Evolutionary conservation across 1,139 yeast genomes (phyloP).

Genomic region (Yamadazyma triangularis): DNA sequence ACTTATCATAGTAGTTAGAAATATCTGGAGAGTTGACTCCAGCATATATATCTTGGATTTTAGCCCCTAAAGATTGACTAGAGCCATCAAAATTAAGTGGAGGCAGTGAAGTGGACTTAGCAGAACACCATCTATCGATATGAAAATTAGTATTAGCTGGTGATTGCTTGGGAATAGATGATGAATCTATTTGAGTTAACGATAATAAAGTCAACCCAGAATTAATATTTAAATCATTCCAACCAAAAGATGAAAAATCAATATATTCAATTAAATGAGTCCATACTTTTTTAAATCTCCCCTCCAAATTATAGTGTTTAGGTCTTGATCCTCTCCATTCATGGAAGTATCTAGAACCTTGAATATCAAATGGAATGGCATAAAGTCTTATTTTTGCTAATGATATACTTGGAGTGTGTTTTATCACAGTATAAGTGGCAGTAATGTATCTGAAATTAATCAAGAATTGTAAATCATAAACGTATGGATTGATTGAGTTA

Average conservation of each 20-base stretch:
- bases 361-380: constrained; percentile 43
- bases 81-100: background rate
- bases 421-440: constrained; percentile 38
- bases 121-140: constrained; percentile 25
- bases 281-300: constrained; percentile 26
- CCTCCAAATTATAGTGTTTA: constrained; percentile 17
- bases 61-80: constrained; percentile 12
- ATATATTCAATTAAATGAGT: constrained; percentile 15
- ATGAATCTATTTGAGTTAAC: background rate
- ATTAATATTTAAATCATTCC: constrained; percentile 6
- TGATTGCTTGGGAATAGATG: background rate
- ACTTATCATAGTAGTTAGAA: constrained; percentile 12
- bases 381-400: constrained; percentile 44
- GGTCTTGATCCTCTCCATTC: constrained; percentile 25
- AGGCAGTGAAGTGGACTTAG: constrained; percentile 4
- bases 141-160: constrained; percentile 19
- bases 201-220: background rate
- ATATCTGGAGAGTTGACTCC: constrained; percentile 37
- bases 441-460: constrained; percentile 32
- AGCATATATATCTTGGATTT: constrained; percentile 32
- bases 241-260: constrained; percentile 29
- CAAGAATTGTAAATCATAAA: constrained; percentile 38
- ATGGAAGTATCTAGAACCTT: constrained; percentile 27
- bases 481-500: constrained; percentile 13
- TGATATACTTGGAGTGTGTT: constrained; percentile 3